These are phyloP conservation scores for Hypsizygus ulmarius DNA, from an alignment of 1,284 basidiomycete genomes.

Conservation along the genomic window DNA sequence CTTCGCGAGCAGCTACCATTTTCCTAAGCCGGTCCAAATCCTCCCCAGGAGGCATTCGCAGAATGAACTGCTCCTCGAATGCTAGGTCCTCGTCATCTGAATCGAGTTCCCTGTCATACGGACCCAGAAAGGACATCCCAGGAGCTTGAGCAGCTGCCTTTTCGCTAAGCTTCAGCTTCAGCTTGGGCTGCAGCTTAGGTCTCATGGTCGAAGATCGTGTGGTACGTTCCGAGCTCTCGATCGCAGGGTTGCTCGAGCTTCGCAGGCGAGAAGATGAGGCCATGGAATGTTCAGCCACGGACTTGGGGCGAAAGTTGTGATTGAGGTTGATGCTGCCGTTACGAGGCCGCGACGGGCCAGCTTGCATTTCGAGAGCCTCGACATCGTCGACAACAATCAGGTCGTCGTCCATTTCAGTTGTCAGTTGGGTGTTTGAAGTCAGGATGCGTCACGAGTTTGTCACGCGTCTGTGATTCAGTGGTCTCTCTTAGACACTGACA, in stretches of 20 bases:
- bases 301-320: conserved; percentile 30
- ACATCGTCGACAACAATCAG: conserved; percentile 65
- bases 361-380: conserved; percentile 30
- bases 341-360: conserved; percentile 22
- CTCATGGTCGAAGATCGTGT: conserved; percentile 47
- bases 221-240: conserved; percentile 41
- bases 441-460: background rate
- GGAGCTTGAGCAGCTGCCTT: conserved; percentile 74
- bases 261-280: conserved; percentile 43
- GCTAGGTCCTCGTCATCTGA: conserved; percentile 91
- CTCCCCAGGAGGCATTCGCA: conserved; percentile 85
- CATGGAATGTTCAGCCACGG: conserved; percentile 36
- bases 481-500: too few relatives aligned
- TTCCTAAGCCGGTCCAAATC: conserved; percentile 78
- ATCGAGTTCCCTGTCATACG: conserved; percentile 93
- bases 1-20: conserved; percentile 77
- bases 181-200: conserved; percentile 63
- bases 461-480: background rate
- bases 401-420: conserved; percentile 53
- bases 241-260: conserved; percentile 32
- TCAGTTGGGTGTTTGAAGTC: background rate
- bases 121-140: conserved; percentile 79
- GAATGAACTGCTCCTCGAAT: conserved; percentile 97
- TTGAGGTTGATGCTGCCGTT: conserved; percentile 17
- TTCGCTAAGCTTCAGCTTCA: conserved; percentile 81